These are phyloP conservation scores for Pelargonium nanum DNA, from an alignment of 345 rosid genomes.

Conservation along the genomic window DNA sequence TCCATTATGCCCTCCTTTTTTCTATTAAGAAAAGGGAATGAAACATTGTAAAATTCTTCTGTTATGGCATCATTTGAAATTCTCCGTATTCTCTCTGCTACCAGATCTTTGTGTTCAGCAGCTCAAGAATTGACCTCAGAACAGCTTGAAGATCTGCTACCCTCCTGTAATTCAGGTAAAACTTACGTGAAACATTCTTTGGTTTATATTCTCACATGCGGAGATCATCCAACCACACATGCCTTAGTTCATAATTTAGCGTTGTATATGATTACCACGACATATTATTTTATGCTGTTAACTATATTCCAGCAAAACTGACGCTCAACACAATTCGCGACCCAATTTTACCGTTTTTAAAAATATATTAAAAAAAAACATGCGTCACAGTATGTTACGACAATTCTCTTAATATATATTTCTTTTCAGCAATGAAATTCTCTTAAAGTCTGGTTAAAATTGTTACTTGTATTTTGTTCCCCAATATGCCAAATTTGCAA, in stretches of 20 bases:
- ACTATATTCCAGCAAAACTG: too few species aligned
- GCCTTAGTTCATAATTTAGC: too few species aligned
- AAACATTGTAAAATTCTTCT: not conserved
- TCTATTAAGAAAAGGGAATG: not conserved
- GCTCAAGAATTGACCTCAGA: slow-evolving; percentile 45
- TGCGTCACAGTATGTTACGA: too few species aligned
- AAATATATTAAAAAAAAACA: too few species aligned
- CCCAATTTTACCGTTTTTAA: too few species aligned
- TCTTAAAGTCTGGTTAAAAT: too few species aligned
- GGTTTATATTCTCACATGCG: not conserved
- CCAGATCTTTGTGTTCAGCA: slow-evolving; percentile 52
- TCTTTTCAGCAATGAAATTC: too few species aligned
- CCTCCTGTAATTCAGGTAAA: slow-evolving; percentile 38
- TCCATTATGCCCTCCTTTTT: not conserved
- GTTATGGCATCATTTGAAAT: not conserved
- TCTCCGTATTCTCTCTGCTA: slow-evolving; percentile 6
- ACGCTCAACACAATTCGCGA: too few species aligned
- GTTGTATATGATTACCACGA: too few species aligned
- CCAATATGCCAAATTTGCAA: slow-evolving; percentile 4
- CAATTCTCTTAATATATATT: too few species aligned
- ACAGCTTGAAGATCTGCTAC: slow-evolving; percentile 48
- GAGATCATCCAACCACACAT: not conserved
- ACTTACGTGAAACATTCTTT: slow-evolving; percentile 8
- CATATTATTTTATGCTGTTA: too few species aligned
- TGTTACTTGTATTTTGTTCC: not conserved